Percentiles rank a stretch among this genome's conserved stretches.
phyloP scores from a whole-genome alignment of 2,329 filamentous ascomycete genomes.

The Fusarium coffeatum region DNA sequence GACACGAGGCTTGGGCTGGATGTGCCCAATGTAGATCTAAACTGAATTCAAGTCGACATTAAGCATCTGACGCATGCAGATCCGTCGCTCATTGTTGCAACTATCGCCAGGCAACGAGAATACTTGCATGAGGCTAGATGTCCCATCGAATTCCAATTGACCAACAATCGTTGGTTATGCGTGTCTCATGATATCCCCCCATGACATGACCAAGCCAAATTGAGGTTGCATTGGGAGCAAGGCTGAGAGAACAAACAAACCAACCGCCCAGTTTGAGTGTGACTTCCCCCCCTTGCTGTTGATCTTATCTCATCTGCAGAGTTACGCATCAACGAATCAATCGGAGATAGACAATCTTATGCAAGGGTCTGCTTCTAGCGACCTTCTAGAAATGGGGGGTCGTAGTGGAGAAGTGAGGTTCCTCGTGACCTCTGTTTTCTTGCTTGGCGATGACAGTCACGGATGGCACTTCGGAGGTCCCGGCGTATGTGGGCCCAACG shows the following conservation, averaged over 20 bases:
- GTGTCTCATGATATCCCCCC: conserved; percentile 21
- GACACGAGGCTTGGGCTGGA: background rate
- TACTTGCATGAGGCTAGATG: conserved; percentile 9
- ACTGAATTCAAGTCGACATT: background rate
- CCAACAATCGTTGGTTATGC: conserved; percentile 13
- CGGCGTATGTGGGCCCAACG: background rate
- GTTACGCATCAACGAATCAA: conserved; percentile 29
- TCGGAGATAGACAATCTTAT: conserved; percentile 1
- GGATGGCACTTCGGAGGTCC: background rate
- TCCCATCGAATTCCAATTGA: conserved; percentile 15
- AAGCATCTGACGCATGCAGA: conserved; percentile 16
- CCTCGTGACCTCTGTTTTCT: conserved; percentile 20
- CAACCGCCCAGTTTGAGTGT: conserved; percentile 24
- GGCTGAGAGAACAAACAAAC: conserved; percentile 27
- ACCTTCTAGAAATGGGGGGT: conserved; percentile 34
- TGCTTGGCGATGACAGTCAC: conserved; percentile 27
- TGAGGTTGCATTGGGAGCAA: conserved; percentile 25
- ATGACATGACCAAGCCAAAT: conserved; percentile 27
- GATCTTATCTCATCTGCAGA: conserved; percentile 32
- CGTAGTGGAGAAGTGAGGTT: conserved; percentile 11
- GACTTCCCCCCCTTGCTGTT: conserved; percentile 8
- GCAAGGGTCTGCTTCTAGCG: conserved; percentile 28
- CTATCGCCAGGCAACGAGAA: conserved; percentile 14
- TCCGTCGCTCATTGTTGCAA: conserved; percentile 1
- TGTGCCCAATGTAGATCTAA: conserved; percentile 7